Evolutionary conservation across 169 alveolate genomes (phyloP).

Genomic region (Babesia ovata): DNA sequence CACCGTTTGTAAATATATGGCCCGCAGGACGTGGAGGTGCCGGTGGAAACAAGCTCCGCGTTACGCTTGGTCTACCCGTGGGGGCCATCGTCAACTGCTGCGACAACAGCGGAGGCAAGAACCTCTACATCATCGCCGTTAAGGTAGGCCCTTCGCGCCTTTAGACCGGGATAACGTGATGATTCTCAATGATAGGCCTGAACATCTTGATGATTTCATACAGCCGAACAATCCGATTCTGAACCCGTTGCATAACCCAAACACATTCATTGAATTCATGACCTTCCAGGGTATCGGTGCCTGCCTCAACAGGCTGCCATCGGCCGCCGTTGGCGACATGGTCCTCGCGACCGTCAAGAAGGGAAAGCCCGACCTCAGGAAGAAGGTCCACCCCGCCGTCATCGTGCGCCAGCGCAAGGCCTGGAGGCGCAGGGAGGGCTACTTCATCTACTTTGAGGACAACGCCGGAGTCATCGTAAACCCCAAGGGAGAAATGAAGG

Average conservation of each 20-base stretch:
- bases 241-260: slow-evolving; percentile 6
- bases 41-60: slow-evolving; percentile 79
- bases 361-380: slow-evolving; percentile 98
- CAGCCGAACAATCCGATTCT: slow-evolving; percentile 55
- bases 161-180: slow-evolving; percentile 9
- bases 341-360: slow-evolving; percentile 97
- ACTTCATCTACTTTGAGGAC: slow-evolving; percentile 97
- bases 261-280: not conserved
- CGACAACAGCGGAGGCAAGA: slow-evolving; percentile 99
- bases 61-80: slow-evolving; percentile 95
- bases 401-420: slow-evolving; percentile 98
- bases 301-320: slow-evolving; percentile 95
- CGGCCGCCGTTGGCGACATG: slow-evolving; percentile 99
- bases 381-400: slow-evolving; percentile 97
- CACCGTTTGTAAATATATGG: not conserved
- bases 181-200: slow-evolving; percentile 62
- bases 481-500: slow-evolving; percentile 99
- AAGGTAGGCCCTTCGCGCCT: slow-evolving; percentile 71
- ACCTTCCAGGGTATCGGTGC: slow-evolving; percentile 90
- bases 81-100: slow-evolving; percentile 98
- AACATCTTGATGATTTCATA: slow-evolving; percentile 41
- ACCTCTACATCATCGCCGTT: slow-evolving; percentile 96
- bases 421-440: slow-evolving; percentile 98
- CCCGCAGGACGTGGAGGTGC: slow-evolving; percentile 79
- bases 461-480: slow-evolving; percentile 99